Base-by-base conservation (phyloP, 2,329 filamentous ascomycete genomes). In the Ophidiomyces ophidiicola region DNA sequence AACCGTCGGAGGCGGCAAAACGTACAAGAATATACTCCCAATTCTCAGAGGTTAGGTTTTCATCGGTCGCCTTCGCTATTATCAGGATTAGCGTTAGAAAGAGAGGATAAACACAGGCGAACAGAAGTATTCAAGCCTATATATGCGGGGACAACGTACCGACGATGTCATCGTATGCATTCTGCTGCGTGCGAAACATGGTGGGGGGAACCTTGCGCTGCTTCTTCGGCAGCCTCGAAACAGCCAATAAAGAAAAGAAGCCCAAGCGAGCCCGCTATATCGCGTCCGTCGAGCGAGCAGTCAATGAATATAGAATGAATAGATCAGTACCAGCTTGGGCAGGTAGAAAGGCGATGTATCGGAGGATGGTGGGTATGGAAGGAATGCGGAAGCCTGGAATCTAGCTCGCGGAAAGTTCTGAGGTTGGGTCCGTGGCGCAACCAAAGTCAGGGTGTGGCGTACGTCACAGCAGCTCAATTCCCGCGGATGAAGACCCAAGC, bases 41-140 rank as follows among this genome's bases (percentile, higher is more conserved):
- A 58, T 82, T 81, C 62, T 92, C 75, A 20, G 80, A 82, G 15
- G 87, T 96, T 53, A 96, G 74, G 63, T 94, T 98, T 72, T 98
- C 90, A 64, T 98, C 90, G 41, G 90, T 98, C 56, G 90, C 87
- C 65, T 82, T 82, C 55, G 76, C 78, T 80, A 53, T 50, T 52
- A 12, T 36, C 12, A 23, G 29, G 29, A 46, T 43, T 38, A 41
- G 50, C 26, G 47, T 61, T 44, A 62, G 52, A 48, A 39, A 38
- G 17, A 8, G 19, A 11, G 15, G 19, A 10, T 10, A 18, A 12
- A 10, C 2, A 37, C 12, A 5, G 11, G 7, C 24, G 21, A 11
- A 17, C 11, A 6, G 20, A 31, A 28, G 14, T 17, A 11, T 18
- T 15, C 5, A 8, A 19, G 15, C 5, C 11, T 21, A 8, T 2